Base-by-base conservation (phyloP, 768 basidiomycete species). In the Chiua virens region DNA sequence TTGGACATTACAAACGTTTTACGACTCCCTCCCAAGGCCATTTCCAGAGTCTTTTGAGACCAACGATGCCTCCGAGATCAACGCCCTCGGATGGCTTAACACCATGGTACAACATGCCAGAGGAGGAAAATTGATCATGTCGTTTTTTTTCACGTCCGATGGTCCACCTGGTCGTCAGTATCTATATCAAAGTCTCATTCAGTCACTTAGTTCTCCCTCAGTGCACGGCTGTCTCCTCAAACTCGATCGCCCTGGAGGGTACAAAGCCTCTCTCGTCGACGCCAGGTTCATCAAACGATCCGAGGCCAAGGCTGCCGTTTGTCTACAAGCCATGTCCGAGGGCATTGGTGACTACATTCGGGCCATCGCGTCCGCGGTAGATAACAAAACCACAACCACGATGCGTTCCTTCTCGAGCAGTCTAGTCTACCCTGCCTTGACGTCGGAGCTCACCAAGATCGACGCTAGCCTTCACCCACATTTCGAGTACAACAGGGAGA, bases 301-400 rank as follows among this genome's bases (percentile, higher is more conserved):
- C 0, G 86, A 89, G 46, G 87, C 86, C n/a, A 87, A 85, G 64
- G 74, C 77, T 0, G 88, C 87, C 0, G 87, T 81, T 3, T 81
- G 79, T 52, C 65, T 89, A 21, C 71, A 81, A 15, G 87, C 86
- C 0, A 79, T 89, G 63, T 81, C 83, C 3, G 76, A 81, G 53
- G 83, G 82, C 9, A 70, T 83, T 10, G 82, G 81, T 6, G 66
- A 73, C 20, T 82, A 83, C 56, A 77, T 86, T 39, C 81, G 79
- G 17, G 62, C 66, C 5, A 63, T 83, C 30, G 65, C 67, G 17
- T 66, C 67, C 11, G 72, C 68, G 17, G 56, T 77, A 8, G 80
- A 83, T 39, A 66, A 68, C 25, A 79, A 72, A 42, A 57, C 86
- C 42, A 70, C 82, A 0, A 59, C 75, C 11, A 62, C 71, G 8